These are phyloP conservation scores for Jatropha multifida DNA, from an alignment of 441 rosid genomes.

Conservation along the genomic window DNA sequence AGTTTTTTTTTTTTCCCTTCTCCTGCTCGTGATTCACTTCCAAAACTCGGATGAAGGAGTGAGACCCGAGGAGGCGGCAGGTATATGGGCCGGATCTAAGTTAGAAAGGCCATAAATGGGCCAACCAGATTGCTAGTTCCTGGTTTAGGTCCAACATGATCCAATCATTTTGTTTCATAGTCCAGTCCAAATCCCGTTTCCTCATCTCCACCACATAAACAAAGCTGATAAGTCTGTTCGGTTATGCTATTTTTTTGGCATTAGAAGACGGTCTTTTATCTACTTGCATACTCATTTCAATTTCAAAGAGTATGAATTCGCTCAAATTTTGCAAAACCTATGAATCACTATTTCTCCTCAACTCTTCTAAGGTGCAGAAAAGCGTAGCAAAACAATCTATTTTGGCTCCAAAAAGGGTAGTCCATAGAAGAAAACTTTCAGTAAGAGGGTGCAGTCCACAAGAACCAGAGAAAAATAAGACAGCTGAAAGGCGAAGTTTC, in stretches of 20 bases:
- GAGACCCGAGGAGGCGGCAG: background rate
- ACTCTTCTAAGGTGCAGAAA: conserved; percentile 19
- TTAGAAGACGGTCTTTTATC: background rate
- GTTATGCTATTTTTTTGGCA: background rate
- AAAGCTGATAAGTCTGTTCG: conserved; percentile 9
- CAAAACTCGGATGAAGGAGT: too few relatives aligned
- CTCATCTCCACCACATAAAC: conserved; percentile 29
- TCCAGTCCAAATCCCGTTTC: background rate
- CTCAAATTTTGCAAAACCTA: conserved; percentile 20
- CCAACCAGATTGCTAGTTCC: background rate
- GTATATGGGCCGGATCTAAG: background rate
- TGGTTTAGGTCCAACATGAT: background rate
- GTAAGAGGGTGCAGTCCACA: conserved; percentile 29
- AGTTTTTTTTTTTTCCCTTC: too few relatives aligned
- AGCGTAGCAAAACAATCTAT: conserved; percentile 1
- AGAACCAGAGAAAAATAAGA: conserved; percentile 36
- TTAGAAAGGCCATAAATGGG: background rate
- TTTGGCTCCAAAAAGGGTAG: conserved; percentile 17
- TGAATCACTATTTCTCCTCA: conserved; percentile 28
- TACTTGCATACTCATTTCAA: background rate
- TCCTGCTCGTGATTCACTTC: too few relatives aligned
- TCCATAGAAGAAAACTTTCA: conserved; percentile 17
- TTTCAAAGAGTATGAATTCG: conserved; percentile 29
- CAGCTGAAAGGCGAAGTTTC: conserved; percentile 45
- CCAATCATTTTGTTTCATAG: background rate